phyloP scores from a whole-genome alignment of 2,329 filamentous ascomycete species.

The Sclerotinia sclerotiorum region DNA sequence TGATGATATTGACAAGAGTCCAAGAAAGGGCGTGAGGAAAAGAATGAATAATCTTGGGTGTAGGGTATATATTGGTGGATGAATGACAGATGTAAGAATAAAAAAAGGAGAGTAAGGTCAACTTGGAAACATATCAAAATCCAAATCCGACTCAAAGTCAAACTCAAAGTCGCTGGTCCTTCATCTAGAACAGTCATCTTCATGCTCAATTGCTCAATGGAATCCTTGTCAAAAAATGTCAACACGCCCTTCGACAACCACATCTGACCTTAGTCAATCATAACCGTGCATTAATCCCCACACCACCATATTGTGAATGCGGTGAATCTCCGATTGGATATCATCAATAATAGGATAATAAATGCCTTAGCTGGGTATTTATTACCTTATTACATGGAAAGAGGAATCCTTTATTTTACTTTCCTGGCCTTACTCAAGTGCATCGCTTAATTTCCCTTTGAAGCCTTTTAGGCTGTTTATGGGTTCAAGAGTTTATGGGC shows the following conservation, averaged over 20 bases:
- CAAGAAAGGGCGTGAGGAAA: conserved; percentile 31
- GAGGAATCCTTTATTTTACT: too few species aligned
- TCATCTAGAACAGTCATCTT: conserved; percentile 6
- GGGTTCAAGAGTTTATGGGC: too few species aligned
- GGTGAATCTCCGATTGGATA: not conserved
- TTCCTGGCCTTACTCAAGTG: too few species aligned
- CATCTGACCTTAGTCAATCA: not conserved
- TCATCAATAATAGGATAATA: not conserved
- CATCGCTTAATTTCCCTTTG: too few species aligned
- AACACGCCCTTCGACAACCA: conserved; percentile 13
- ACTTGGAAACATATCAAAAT: not conserved
- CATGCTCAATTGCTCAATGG: not conserved
- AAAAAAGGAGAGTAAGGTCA: not conserved
- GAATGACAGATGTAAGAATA: not conserved
- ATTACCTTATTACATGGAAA: too few species aligned
- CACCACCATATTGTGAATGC: not conserved
- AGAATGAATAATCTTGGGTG: conserved; percentile 3
- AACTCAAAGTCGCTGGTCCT: not conserved
- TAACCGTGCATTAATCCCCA: not conserved
- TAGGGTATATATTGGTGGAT: conserved; percentile 6
- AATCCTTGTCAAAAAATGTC: conserved; percentile 12
- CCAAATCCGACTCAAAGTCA: not conserved
- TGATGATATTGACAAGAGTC: conserved; percentile 22
- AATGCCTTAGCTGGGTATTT: too few species aligned
- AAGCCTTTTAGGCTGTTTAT: too few species aligned